Percentiles rank a stretch among this genome's conserved stretches.
Conservation (phyloP, 371 early-diverging fungal genomes). For the Fennellomyces sp. region DNA sequence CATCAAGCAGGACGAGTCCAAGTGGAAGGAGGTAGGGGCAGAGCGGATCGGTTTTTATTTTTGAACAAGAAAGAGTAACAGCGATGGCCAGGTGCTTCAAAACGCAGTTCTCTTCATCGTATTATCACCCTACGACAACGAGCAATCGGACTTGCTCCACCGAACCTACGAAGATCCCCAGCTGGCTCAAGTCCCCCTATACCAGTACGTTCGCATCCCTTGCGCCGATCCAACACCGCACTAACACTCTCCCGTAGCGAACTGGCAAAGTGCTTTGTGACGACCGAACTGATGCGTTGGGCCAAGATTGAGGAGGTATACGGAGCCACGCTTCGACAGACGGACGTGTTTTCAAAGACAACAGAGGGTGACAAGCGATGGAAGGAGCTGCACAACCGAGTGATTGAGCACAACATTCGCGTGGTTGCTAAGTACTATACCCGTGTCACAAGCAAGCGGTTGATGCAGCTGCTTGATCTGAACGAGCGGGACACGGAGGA, state of each 20-base stretch:
- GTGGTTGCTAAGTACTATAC: constrained; percentile 96
- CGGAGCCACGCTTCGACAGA: constrained; percentile 69
- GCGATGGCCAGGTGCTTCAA: constrained; percentile 59
- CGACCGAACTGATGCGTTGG: constrained; percentile 94
- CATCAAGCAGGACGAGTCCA: constrained; percentile 78
- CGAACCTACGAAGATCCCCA: constrained; percentile 80
- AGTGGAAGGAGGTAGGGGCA: constrained; percentile 70
- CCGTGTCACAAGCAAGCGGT: constrained; percentile 76
- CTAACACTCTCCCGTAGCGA: constrained; percentile 54
- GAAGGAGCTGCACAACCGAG: constrained; percentile 88
- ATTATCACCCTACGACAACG: constrained; percentile 94
- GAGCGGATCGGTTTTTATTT: background rate
- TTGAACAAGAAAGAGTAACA: too few species aligned
- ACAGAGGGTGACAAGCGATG: constrained; percentile 80
- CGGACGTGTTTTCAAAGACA: constrained; percentile 70
- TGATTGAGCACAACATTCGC: constrained; percentile 97
- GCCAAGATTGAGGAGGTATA: constrained; percentile 87
- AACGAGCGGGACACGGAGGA: constrained; percentile 80
- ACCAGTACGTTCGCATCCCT: constrained; percentile 52
- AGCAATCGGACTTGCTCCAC: constrained; percentile 92
- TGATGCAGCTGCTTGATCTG: constrained; percentile 50
- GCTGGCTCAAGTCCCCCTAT: constrained; percentile 72
- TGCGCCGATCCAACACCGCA: background rate
- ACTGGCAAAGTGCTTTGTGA: constrained; percentile 87
- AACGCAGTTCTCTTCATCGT: constrained; percentile 84